Evolutionary conservation across 2,329 filamentous ascomycete genomes (phyloP), one percentile per base, ranked within the genome.

Genomic region (Hirsutella rhossiliensis): DNA sequence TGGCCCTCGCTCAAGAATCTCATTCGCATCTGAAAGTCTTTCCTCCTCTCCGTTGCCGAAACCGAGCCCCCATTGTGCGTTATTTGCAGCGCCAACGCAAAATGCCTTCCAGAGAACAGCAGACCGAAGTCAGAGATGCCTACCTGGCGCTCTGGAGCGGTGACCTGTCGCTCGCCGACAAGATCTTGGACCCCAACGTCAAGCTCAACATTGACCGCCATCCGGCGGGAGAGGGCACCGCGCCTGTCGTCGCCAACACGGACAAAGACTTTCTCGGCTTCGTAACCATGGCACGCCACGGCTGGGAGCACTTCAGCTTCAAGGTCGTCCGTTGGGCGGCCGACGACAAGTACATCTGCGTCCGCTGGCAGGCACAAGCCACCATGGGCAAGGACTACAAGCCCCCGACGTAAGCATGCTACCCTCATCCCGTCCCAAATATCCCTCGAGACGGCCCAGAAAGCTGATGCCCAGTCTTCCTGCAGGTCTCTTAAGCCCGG

Each of bases 351-450:
- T 42, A 48, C 13, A 43, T 44, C 36, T 40, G 38, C 20, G 38
- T 49, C 18, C 43, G 45, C 8, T 47, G 47, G 45, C 42, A 39
- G 40, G 31, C 47, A 13, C 37, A 49, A 27, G 41, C 40, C 27
- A 37, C 43, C 37, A 43, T 47, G 45, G 43, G 47, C 17, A 28
- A 37, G 13, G 40, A 44, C 32, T 47, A 39, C 38, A n/a, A 19
- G 12, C 29, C 38, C 3, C 47, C 42, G 4, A 46, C 44, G 47
- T 43, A 36, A 44, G 43, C 37, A n/a, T n/a, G 8, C 23, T 6
- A 13, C 37, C 37, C 6, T 7, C n/a, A n/a, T n/a, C n/a, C n/a
- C n/a, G n/a, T n/a, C n/a, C n/a, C n/a, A n/a, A n/a, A 39, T 15
- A 9, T 13, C 19, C 18, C 13, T 28, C 28, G 11, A 3, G 12